These are phyloP conservation scores for Ceratobasidium theobromae DNA, from an alignment of 1,284 basidiomycete species.

Conservation along the genomic window DNA sequence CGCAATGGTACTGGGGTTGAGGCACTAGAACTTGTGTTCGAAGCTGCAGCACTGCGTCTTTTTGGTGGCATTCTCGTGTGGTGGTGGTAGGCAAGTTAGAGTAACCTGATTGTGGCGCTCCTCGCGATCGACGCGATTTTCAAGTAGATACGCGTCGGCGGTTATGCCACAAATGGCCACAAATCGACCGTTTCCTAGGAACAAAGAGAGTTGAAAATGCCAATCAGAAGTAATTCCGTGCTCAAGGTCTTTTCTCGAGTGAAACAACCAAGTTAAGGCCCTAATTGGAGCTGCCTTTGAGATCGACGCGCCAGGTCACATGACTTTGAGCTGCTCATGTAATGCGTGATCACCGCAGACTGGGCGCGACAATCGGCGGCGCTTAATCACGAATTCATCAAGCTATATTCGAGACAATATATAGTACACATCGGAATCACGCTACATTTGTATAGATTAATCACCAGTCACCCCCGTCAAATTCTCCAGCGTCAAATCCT, in stretches of 20 bases:
- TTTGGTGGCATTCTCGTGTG: conserved; percentile 21
- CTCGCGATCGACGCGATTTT: conserved; percentile 15
- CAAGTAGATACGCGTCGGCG: conserved; percentile 28
- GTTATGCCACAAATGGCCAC: background rate
- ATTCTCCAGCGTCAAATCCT: conserved; percentile 7
- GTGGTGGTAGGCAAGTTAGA: background rate
- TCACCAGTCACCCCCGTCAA: conserved; percentile 4
- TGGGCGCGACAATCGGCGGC: conserved; percentile 21
- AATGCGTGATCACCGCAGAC: conserved; percentile 1
- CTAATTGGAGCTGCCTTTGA: too few species aligned
- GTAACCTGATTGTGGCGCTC: conserved; percentile 6
- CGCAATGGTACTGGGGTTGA: conserved; percentile 1
- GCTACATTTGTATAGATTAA: background rate
- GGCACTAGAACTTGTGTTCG: conserved; percentile 2
- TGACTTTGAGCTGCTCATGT: background rate
- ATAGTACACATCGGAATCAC: too few species aligned
- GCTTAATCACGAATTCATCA: too few species aligned
- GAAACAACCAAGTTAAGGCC: too few species aligned
- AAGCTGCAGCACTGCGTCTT: background rate
- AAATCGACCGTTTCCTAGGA: too few species aligned
- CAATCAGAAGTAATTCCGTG: too few species aligned
- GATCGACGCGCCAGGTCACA: conserved; percentile 19
- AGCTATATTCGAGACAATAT: too few species aligned
- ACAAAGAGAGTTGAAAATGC: too few species aligned
- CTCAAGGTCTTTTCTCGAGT: too few species aligned